Base-by-base conservation (phyloP, 345 rosid genomes). In the Camelina neglecta region DNA sequence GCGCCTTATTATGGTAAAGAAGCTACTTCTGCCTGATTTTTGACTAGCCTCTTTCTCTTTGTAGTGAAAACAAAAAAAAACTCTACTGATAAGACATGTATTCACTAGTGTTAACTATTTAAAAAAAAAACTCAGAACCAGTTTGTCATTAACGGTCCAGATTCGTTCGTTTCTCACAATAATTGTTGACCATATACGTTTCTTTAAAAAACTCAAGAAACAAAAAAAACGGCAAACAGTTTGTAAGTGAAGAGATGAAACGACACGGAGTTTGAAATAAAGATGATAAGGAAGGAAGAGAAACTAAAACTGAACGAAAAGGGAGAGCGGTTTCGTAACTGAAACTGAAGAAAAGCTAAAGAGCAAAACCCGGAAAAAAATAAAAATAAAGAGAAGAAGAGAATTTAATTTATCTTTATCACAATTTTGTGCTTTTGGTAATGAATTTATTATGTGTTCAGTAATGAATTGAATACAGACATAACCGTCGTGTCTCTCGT, bases 271-370 rank as follows among this genome's bases (percentile, higher is more conserved):
- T 71, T 20, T 38, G 3, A 29, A 29, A 57, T 35, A 29, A 60
- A 57, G 47, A 41, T 29, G 61, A 6, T 56, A 33, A 3, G 10
- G 42, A 3, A 59, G 35, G 65, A 39, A 71, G 47, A 16, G 31
- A 41, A n/a, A n/a, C n/a, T n/a, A n/a, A n/a, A n/a, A n/a, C n/a
- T n/a, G n/a, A n/a, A n/a, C n/a, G n/a, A n/a, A n/a, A n/a, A 63
- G 26, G 60, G 60, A 77, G 62, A 77, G 62, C 72, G 67, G 76
- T 77, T 77, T 77, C 76, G 68, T 72, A 77, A 77, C 81, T 72
- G 81, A 77, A 71, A 77, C 73, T 65, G 81, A 71, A 72, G 47
- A 64, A 49, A 48, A 48, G 53, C 53, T 33, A 4, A 59, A 13
- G 79, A 75, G 69, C 0, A 67, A 67, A 60, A 49, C 67, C 78